A percentile compares a stretch with the other conserved stretches of the same genome.
phyloP scores from a whole-genome alignment of 2,329 filamentous ascomycete species.

The Colletotrichum trifolii region DNA sequence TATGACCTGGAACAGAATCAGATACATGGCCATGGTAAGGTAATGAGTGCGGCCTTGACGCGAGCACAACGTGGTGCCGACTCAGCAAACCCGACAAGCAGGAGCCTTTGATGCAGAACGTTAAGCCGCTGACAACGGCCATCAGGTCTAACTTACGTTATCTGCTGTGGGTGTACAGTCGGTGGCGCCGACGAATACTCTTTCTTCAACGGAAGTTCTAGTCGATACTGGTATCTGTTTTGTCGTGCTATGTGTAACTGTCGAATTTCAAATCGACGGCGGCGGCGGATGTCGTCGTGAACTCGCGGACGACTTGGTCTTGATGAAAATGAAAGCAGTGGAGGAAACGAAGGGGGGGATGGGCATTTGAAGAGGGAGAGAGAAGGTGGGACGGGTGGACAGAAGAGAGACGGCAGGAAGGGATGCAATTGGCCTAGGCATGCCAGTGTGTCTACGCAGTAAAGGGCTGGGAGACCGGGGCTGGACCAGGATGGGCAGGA shows the following conservation, averaged over 20 bases:
- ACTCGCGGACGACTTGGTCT: constrained; percentile 19
- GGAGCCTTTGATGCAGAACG: background rate
- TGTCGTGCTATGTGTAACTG: too few species aligned
- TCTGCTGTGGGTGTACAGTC: too few species aligned
- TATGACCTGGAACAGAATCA: too few species aligned
- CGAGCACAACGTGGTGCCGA: too few species aligned
- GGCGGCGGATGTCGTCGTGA: constrained; percentile 14
- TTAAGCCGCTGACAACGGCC: background rate
- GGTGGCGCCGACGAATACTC: too few species aligned
- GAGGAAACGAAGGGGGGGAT: constrained; percentile 10
- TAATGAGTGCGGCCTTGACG: too few species aligned
- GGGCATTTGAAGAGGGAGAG: constrained; percentile 30
- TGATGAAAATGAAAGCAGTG: constrained; percentile 6
- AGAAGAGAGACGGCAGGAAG: constrained; percentile 32
- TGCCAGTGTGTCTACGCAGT: constrained; percentile 19
- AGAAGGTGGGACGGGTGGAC: constrained; percentile 29
- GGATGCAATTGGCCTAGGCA: constrained; percentile 35
- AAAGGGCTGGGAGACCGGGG: constrained; percentile 31
- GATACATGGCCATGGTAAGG: too few species aligned
- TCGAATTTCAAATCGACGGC: background rate
- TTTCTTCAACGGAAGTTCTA: too few species aligned
- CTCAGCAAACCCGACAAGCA: too few species aligned
- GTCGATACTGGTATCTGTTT: too few species aligned
- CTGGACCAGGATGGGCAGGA: constrained; percentile 17
- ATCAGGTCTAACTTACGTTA: too few species aligned